phyloP scores from a whole-genome alignment of 257 asterid genomes.

The Nicotiana paniculata region DNA sequence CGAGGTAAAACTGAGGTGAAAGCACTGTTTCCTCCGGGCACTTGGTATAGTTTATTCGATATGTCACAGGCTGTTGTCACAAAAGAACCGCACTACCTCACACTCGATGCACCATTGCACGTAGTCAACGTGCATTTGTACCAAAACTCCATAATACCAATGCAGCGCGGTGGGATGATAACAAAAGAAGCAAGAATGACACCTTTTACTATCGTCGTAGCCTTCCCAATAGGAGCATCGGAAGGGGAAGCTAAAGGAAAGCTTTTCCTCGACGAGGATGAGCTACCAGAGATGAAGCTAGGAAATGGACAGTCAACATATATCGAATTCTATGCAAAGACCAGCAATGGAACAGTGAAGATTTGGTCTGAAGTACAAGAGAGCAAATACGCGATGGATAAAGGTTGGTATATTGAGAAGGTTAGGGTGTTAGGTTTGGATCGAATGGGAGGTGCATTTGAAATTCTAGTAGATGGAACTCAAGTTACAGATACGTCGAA shows the following conservation, averaged over 20 bases:
- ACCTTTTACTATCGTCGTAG: constrained; percentile 62
- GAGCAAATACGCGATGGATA: constrained; percentile 52
- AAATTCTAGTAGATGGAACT: constrained; percentile 47
- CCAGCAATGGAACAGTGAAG: constrained; percentile 40
- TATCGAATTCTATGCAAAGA: constrained; percentile 59
- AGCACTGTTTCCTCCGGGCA: constrained; percentile 65
- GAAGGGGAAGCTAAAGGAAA: constrained; percentile 58
- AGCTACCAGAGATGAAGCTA: constrained; percentile 74
- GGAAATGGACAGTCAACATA: constrained; percentile 56
- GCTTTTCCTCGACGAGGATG: constrained; percentile 78
- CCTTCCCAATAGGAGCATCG: constrained; percentile 56
- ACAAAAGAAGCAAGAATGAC: constrained; percentile 75
- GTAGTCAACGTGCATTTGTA: constrained; percentile 73
- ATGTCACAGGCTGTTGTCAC: constrained; percentile 52
- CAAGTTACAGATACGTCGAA: constrained; percentile 25
- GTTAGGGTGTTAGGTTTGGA: constrained; percentile 61
- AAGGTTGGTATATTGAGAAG: constrained; percentile 76
- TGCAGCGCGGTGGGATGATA: constrained; percentile 85
- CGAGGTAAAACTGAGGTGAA: constrained; percentile 40
- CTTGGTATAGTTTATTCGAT: constrained; percentile 78
- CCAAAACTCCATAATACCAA: constrained; percentile 68
- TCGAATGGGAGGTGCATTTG: constrained; percentile 30
- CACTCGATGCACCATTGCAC: constrained; percentile 67
- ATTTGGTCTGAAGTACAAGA: constrained; percentile 79
- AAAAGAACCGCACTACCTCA: constrained; percentile 25